Conservation (phyloP, 257 asterid genomes). For the Penstemon newberryi region DNA sequence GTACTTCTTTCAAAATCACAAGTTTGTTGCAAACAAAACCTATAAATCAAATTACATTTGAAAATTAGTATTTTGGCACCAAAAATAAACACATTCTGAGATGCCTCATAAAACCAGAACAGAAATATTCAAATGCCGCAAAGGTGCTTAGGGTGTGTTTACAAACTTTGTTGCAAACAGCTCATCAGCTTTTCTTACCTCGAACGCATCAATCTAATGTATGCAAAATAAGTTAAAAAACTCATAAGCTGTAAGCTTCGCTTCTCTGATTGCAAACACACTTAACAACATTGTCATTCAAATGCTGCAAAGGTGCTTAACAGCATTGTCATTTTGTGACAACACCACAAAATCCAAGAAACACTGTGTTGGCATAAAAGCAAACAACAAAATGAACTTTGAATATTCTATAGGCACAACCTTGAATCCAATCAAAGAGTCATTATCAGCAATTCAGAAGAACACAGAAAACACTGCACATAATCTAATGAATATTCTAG, state of each 20-base stretch:
- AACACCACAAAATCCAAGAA: constrained; percentile 21
- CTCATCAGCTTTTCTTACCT: no score
- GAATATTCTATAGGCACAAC: background rate
- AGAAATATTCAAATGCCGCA: background rate
- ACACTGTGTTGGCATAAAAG: constrained; percentile 19
- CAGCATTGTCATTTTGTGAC: background rate
- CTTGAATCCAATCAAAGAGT: constrained; percentile 13
- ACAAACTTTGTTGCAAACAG: no score
- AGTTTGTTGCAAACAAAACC: no score
- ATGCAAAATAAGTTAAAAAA: no score
- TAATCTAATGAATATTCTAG: background rate
- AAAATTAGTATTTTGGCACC: background rate
- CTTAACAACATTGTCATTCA: no score
- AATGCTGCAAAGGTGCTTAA: background rate
- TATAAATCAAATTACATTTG: no score
- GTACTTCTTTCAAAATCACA: no score
- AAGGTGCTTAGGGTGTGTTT: no score
- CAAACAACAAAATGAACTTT: background rate
- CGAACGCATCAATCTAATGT: no score
- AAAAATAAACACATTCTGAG: background rate
- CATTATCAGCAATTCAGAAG: constrained; percentile 16
- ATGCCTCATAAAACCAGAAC: background rate
- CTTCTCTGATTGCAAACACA: no score
- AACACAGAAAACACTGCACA: constrained; percentile 13
- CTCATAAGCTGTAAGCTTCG: no score